Evolutionary conservation across 352 stramenopile species (phyloP).

Genomic region (Pythium insidiosum): DNA sequence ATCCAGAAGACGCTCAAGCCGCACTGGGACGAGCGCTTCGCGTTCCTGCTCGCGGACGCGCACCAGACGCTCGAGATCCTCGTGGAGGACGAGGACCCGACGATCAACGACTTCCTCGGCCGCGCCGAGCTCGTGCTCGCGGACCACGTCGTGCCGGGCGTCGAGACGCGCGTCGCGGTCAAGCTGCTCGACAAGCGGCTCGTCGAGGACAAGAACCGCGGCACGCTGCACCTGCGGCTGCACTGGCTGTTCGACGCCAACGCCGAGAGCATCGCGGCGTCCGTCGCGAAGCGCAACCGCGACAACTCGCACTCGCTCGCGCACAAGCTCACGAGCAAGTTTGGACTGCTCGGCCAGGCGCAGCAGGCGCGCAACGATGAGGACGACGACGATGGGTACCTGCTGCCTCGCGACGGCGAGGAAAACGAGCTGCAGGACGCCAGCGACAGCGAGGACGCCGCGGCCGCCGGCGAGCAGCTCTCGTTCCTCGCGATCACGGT

Average conservation of each 20-base stretch:
- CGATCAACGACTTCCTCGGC: constrained; percentile 68
- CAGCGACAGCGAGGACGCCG: constrained; percentile 14
- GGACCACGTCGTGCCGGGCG: constrained; percentile 28
- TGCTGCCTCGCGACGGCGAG: constrained; percentile 25
- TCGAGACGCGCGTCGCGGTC: constrained; percentile 39
- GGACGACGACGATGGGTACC: constrained; percentile 34
- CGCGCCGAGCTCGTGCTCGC: constrained; percentile 39
- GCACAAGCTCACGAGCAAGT: constrained; percentile 39
- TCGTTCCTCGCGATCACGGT: constrained; percentile 55
- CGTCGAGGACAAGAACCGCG: constrained; percentile 39
- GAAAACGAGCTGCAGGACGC: constrained; percentile 8
- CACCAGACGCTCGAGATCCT: constrained; percentile 44
- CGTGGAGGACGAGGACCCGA: constrained; percentile 57
- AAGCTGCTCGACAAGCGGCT: constrained; percentile 50
- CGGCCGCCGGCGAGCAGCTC: constrained; percentile 29
- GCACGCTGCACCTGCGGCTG: constrained; percentile 43
- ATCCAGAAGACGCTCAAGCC: constrained; percentile 66
- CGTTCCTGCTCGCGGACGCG: constrained; percentile 37
- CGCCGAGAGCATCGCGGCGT: constrained; percentile 29
- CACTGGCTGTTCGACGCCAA: constrained; percentile 43
- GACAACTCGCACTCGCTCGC: constrained; percentile 43
- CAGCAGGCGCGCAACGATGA: constrained; percentile 26
- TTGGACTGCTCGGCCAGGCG: constrained; percentile 27
- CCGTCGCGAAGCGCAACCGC: constrained; percentile 30
- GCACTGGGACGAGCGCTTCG: constrained; percentile 66